Evolutionary conservation across 1,139 yeast species (phyloP), one percentile per base, ranked within the genome.

Genomic region (Scheffersomyces illinoinensis): DNA sequence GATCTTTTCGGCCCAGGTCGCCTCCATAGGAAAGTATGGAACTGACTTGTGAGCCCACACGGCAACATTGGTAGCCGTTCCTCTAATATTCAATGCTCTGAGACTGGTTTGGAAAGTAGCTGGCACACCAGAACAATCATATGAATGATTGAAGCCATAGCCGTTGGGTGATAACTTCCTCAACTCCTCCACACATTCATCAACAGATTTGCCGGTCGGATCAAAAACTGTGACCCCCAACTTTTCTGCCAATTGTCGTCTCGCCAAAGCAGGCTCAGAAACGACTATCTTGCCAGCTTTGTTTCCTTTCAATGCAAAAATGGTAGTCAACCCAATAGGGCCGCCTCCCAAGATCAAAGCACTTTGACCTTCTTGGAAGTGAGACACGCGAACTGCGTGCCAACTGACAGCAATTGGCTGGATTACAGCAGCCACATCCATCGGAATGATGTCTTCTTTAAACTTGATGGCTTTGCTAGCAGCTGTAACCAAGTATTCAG

Each of bases 41-140:
- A 76, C 68, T 17, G 75, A 72, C 47, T 70, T 68, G 59, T 76
- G 74, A 24, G 79, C 76, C 90, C 90, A 84, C 62, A 84, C 21
- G 69, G 91, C 91, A 50, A 87, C 82, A 66, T 87, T 87, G 54
- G 87, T 86, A 5, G 89, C 89, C 12, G 77, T 76, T 54, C 91
- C 91, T 57, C 84, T 80, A 18, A 86, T 82, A 54, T 84, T 78
- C 47, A 86, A 70, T 23, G 87, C 82, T 55, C 77, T 79, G 46
- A 87, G 76, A 63, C 84, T 79, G 19, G 79, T 70, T 63, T 78
- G 76, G 66, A 81, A 81, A 10, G 84, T 77, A 21, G 66, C 66
- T n/a, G 84, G 81, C 47, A 79, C 67, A 60, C 85, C 85, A 47
- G 80, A 84, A 64, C 82, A 78, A 64, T 81, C 85, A 61, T 80